Evolutionary conservation across 2,329 filamentous ascomycete species (phyloP), one percentile per base, ranked within the genome.

Genomic region (Clarireedia paspali): DNA sequence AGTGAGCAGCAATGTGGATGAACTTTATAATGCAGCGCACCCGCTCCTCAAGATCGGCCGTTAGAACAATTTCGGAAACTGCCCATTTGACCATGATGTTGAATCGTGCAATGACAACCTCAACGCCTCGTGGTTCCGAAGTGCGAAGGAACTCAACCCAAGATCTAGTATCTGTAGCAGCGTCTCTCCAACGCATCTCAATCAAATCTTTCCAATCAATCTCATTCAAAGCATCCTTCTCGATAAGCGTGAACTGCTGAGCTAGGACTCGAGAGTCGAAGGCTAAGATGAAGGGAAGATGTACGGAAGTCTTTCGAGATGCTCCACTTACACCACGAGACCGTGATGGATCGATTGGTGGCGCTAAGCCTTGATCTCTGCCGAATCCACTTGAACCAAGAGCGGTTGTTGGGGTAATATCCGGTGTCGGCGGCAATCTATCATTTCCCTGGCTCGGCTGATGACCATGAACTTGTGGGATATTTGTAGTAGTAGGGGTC

Each of bases 81-180:
- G 83, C 85, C 89, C 89, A 94, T 70, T 92, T 92, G 59, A 91
- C 88, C 74, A 92, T 88, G 60, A 94, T 82, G 70, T 94, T 94
- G 75, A 94, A 94, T 49, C 89, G 85, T 7, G 89, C 87, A 69
- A 92, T 88, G 48, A 91, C 88, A 23, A 94, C 85, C 67, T 92
- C 88, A 39, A 94, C 86, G 14, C 89, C 89, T 53, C 81, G 81
- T 2, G 86, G 84, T 63, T 89, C 84, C 45, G 84, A 80, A 50
- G 84, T 84, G 52, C 85, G 82, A 42, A 92, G 75, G 67, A 91
- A 92, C 45, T 89, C 85, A 10, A 92, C 88, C 89, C 89, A 94
- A 23, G 90, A 89, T 53, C 84, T 81, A 38, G 83, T 81, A 58
- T 85, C 76, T 50, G 79, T 83, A 48, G 80, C 80, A 15, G 81